Base-by-base conservation (phyloP, 2,329 filamentous ascomycete genomes). In the Fusarium pseudonygamai region DNA sequence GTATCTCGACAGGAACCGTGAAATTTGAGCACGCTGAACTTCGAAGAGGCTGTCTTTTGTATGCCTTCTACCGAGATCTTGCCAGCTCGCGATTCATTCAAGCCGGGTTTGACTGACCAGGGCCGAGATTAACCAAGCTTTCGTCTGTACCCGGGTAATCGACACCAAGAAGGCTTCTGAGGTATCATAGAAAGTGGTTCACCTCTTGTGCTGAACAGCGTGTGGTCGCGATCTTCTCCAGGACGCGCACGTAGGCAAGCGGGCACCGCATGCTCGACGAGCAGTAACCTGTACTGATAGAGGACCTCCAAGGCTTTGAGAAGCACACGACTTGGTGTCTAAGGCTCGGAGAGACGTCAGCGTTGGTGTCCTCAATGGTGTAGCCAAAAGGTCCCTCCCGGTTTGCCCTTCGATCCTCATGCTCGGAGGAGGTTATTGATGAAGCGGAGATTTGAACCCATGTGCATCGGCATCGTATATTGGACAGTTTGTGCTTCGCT, bases 311-410 rank as follows among this genome's bases (percentile, higher is more conserved):
- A 43, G 16, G 16, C n/a, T 26, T 45, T 18, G 7, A 18, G n/a
- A 45, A 45, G 16, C 15, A 45, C 15, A 11, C 42, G 16, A 26
- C 42, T 12, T 45, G 5, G 12, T 18, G 16, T 45, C 16, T 24
- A 7, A n/a, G 26, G 26, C 6, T 45, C 42, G 16, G 3, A 11
- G 14, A n/a, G 0, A 5, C 8, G 10, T 16, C n/a, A 9, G 7
- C 6, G 16, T 11, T 26, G 16, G 7, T 45, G 5, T 12, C 16
- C 42, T 18, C 7, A 5, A 18, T 1, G 7, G n/a, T n/a, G 13
- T 10, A 42, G 39, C 22, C 39, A 42, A 0, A 42, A 15, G 39
- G 20, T 12, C 22, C 34, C 34, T 14, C 32, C 13, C 13, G 30
- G 30, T 32, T 32, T 32, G 30, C 32, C 15, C 32, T 34, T 34